These are phyloP conservation scores for Mallotus nudiflorus DNA, from an alignment of 345 rosid species.

Conservation along the genomic window DNA sequence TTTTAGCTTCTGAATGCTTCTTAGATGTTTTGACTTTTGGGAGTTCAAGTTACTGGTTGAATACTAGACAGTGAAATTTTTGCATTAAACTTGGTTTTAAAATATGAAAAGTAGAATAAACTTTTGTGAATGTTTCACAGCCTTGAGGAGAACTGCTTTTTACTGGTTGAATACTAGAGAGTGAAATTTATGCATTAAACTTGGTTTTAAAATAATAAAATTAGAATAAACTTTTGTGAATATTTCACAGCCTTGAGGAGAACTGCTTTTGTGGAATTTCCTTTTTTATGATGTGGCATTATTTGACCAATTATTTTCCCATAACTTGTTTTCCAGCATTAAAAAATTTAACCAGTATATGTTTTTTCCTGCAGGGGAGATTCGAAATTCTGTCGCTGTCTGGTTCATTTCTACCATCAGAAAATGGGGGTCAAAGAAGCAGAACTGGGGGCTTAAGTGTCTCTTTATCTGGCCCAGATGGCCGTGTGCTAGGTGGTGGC, in stretches of 20 bases:
- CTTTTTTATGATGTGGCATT: not conserved
- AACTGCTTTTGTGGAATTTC: not conserved
- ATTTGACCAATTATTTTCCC: not conserved
- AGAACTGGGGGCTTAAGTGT: conserved; percentile 79
- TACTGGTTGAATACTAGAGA: not conserved
- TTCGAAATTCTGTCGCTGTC: conserved; percentile 83
- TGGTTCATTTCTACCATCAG: conserved; percentile 80
- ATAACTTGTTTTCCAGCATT: no score
- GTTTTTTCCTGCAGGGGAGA: conserved; percentile 56
- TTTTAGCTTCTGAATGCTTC: not conserved
- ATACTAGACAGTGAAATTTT: not conserved
- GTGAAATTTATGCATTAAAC: not conserved
- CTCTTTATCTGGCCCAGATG: conserved; percentile 83
- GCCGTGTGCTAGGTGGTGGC: conserved; percentile 81
- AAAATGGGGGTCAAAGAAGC: conserved; percentile 65
- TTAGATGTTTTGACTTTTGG: not conserved
- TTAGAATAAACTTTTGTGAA: not conserved
- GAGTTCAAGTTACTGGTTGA: not conserved
- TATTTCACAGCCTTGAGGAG: not conserved
- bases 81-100: not conserved
- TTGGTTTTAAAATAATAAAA: not conserved
- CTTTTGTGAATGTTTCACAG: not conserved
- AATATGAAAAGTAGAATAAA: not conserved
- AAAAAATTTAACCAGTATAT: not conserved
- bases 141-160: not conserved